Conservation (phyloP, 805 yeast species). For the Barnettozyma californica region DNA sequence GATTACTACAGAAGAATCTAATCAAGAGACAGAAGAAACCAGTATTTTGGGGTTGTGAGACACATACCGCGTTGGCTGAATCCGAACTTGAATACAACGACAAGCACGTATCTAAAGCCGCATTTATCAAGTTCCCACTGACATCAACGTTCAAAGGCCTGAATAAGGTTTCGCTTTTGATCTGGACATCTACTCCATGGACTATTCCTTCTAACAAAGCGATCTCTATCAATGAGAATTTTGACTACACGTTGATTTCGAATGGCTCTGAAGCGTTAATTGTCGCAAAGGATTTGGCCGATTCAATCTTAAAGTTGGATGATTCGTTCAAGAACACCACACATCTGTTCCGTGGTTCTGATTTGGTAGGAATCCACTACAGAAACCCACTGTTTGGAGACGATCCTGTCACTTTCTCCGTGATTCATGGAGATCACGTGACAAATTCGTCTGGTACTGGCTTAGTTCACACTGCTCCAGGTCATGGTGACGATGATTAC, state of each 20-base stretch:
- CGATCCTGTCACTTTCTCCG: slow-evolving; percentile 36
- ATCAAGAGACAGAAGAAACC: slow-evolving; percentile 87
- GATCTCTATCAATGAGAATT: slow-evolving; percentile 57
- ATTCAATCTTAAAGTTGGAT: slow-evolving; percentile 31
- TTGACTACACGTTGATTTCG: slow-evolving; percentile 51
- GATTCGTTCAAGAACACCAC: slow-evolving; percentile 19
- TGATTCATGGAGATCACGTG: slow-evolving; percentile 79
- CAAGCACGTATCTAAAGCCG: slow-evolving; percentile 62
- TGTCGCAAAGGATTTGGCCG: slow-evolving; percentile 49
- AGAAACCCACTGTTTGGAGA: slow-evolving; percentile 39
- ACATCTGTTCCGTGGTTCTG: slow-evolving; percentile 36
- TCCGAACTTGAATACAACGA: slow-evolving; percentile 89
- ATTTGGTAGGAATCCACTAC: slow-evolving; percentile 41
- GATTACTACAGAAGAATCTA: slow-evolving; percentile 58
- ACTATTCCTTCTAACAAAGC: slow-evolving; percentile 87
- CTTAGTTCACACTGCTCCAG: slow-evolving; percentile 94
- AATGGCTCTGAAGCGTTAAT: slow-evolving; percentile 40
- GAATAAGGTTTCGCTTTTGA: slow-evolving; percentile 34
- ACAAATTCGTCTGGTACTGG: slow-evolving; percentile 85
- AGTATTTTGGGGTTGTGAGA: slow-evolving; percentile 96
- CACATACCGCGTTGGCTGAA: slow-evolving; percentile 92
- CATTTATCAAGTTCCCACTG: slow-evolving; percentile 63
- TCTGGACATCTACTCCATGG: slow-evolving; percentile 99
- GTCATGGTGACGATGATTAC: slow-evolving; percentile 95
- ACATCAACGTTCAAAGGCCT: slow-evolving; percentile 15